Conservation (phyloP, 73 alveolate species). For the Stentor coeruleus region DNA sequence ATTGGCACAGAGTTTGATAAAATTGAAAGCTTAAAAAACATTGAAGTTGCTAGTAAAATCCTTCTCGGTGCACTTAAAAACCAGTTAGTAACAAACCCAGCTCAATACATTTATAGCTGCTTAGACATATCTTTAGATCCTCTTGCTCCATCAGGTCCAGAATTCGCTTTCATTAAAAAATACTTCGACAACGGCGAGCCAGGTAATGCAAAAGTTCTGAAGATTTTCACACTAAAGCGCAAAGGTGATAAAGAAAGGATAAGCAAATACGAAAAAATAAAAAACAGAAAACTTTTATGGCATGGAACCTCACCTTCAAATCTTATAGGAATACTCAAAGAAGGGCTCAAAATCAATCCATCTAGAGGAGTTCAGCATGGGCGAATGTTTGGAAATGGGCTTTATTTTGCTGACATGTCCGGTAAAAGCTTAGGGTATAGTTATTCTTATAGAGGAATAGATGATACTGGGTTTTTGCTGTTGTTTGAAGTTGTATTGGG, state of each 20-base stretch:
- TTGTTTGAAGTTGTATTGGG: slow-evolving; percentile 90
- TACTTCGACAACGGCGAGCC: slow-evolving; percentile 63
- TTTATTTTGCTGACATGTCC: slow-evolving; percentile 87
- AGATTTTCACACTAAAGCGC: slow-evolving; percentile 68
- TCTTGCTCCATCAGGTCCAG: slow-evolving; percentile 58
- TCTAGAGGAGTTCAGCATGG: slow-evolving; percentile 84
- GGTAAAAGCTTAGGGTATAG: slow-evolving; percentile 66
- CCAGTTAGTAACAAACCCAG: slow-evolving; percentile 58
- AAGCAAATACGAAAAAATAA: slow-evolving; percentile 43
- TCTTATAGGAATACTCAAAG: slow-evolving; percentile 70
- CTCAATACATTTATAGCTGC: slow-evolving; percentile 56
- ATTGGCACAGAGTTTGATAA: slow-evolving; percentile 40
- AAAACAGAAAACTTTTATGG: slow-evolving; percentile 76
- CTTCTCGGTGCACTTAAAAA: slow-evolving; percentile 68
- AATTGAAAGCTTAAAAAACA: slow-evolving; percentile 50
- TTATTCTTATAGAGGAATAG: slow-evolving; percentile 34
- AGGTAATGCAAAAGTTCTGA: slow-evolving; percentile 41
- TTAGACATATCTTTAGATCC: slow-evolving; percentile 46
- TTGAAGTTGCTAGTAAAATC: slow-evolving; percentile 70
- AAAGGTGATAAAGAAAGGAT: slow-evolving; percentile 71
- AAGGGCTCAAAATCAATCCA: slow-evolving; percentile 90
- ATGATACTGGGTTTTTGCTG: slow-evolving; percentile 40
- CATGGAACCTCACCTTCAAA: slow-evolving; percentile 92
- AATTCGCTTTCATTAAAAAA: slow-evolving; percentile 59
- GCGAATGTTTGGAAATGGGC: slow-evolving; percentile 87